Percentiles rank a stretch among this genome's conserved stretches.
These are phyloP conservation scores for Stephania cephalantha DNA, from an alignment of 164 flowering plant species.

Conservation along the genomic window DNA sequence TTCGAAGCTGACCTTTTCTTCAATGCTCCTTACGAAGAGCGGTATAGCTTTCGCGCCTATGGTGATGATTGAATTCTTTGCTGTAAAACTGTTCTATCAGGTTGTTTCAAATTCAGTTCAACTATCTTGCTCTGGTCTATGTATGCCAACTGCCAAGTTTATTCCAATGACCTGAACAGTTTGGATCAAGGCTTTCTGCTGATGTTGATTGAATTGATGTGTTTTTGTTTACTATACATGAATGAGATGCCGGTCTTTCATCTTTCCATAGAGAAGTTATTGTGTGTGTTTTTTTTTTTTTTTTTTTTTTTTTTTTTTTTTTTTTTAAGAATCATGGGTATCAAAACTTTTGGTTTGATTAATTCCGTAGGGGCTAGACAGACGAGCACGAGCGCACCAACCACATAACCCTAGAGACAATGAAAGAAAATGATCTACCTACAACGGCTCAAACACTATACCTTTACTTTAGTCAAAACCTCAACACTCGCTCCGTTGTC, in stretches of 20 bases:
- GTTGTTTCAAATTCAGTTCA: neutral
- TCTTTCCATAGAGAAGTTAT: neutral
- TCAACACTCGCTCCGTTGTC: too few relatives aligned
- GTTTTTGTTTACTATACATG: neutral
- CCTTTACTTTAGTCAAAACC: too few relatives aligned
- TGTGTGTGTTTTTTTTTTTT: too few relatives aligned
- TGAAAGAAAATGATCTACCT: too few relatives aligned
- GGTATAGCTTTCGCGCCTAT: constrained; percentile 63
- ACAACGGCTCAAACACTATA: too few relatives aligned
- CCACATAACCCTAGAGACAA: too few relatives aligned
- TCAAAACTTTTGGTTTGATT: too few relatives aligned
- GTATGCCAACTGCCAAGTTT: neutral
- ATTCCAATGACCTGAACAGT: neutral
- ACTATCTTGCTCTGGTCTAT: neutral
- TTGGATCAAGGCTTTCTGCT: neutral
- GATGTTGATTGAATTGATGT: neutral
- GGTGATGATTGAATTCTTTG: constrained; percentile 47
- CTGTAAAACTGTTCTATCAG: neutral
- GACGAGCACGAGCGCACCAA: too few relatives aligned
- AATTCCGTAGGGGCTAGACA: too few relatives aligned
- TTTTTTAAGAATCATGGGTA: too few relatives aligned
- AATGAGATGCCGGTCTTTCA: neutral
- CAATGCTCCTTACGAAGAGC: constrained; percentile 67
- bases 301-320: too few relatives aligned
- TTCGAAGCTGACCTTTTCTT: constrained; percentile 50